Evolutionary conservation across 2,329 filamentous ascomycete species (phyloP).

Genomic region (Colletotrichum destructivum): DNA sequence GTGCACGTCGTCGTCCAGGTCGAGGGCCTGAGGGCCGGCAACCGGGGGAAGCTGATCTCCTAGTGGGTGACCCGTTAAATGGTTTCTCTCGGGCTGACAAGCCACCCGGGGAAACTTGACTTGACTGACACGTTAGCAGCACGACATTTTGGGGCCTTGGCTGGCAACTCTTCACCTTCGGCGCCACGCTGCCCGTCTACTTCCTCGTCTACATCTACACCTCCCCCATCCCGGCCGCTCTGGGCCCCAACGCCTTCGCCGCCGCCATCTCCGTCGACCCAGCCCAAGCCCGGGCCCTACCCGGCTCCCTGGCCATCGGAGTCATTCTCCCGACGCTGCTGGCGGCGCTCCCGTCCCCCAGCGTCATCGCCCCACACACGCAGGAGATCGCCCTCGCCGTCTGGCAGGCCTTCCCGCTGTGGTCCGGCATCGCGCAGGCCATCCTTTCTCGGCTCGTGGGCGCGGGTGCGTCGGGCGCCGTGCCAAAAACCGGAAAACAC

Average conservation of each 20-base stretch:
- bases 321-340: conserved; percentile 44
- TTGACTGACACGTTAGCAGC: conserved; percentile 24
- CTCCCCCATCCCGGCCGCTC: conserved; percentile 41
- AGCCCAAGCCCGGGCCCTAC: conserved; percentile 24
- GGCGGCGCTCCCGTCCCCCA: conserved; percentile 39
- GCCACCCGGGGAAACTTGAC: not conserved
- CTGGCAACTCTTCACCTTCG: conserved; percentile 45
- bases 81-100: not conserved
- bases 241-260: not conserved
- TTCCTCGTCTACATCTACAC: conserved; percentile 44
- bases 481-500: not conserved
- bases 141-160: conserved; percentile 44
- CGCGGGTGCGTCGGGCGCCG: conserved; percentile 4
- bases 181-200: conserved; percentile 45
- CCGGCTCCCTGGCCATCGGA: conserved; percentile 41
- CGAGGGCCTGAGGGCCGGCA: conserved; percentile 44
- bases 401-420: conserved; percentile 47
- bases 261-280: conserved; percentile 42
- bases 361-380: conserved; percentile 35
- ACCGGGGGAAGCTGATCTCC: conserved; percentile 42
- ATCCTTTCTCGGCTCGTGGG: conserved; percentile 16
- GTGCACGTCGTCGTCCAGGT: conserved; percentile 43
- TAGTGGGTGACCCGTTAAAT: conserved; percentile 31
- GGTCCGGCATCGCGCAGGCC: conserved; percentile 37
- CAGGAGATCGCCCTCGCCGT: conserved; percentile 44